A percentile compares a stretch with the other conserved stretches of the same genome.
phyloP scores from a whole-genome alignment of 176 grass and related monocot genomes.

The Ananas comosus region DNA sequence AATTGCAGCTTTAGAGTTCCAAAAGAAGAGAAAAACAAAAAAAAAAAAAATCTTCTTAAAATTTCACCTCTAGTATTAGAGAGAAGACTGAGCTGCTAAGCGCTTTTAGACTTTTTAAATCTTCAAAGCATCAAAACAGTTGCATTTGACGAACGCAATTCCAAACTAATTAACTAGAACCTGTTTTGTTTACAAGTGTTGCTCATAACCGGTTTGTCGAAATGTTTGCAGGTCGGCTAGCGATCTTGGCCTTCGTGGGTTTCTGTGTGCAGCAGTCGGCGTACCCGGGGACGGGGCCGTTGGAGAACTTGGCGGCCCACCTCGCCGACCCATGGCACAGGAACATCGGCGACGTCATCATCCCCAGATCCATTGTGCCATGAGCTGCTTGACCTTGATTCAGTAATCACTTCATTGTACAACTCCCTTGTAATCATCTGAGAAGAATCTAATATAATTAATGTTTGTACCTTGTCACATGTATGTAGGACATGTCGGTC shows the following conservation, averaged over 20 bases:
- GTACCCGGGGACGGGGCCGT: slow-evolving; percentile 76
- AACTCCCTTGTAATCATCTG: not conserved
- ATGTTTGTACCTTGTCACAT: not conserved
- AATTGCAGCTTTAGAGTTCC: too few species aligned
- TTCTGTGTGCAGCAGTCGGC: slow-evolving; percentile 97
- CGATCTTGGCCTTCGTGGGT: slow-evolving; percentile 83
- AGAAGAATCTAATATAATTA: not conserved
- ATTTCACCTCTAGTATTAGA: too few species aligned
- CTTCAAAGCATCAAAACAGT: not conserved
- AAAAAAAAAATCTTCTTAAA: too few species aligned
- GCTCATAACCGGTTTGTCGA: not conserved
- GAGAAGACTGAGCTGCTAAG: too few species aligned
- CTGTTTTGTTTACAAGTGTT: not conserved
- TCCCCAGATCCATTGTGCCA: slow-evolving; percentile 64
- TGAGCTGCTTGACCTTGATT: slow-evolving; percentile 17
- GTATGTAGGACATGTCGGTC: not conserved
- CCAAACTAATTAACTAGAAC: too few species aligned
- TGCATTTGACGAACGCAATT: too few species aligned
- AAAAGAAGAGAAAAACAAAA: too few species aligned
- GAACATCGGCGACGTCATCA: slow-evolving; percentile 91
- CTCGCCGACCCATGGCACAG: slow-evolving; percentile 98
- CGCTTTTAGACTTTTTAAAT: not conserved
- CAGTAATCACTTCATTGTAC: not conserved
- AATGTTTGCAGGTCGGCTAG: slow-evolving; percentile 51
- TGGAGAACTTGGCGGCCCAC: slow-evolving; percentile 88